Evolutionary conservation across 2,329 filamentous ascomycete species (phyloP), one percentile per base, ranked within the genome.

Genomic region (Rhexocercosporidium sp.): DNA sequence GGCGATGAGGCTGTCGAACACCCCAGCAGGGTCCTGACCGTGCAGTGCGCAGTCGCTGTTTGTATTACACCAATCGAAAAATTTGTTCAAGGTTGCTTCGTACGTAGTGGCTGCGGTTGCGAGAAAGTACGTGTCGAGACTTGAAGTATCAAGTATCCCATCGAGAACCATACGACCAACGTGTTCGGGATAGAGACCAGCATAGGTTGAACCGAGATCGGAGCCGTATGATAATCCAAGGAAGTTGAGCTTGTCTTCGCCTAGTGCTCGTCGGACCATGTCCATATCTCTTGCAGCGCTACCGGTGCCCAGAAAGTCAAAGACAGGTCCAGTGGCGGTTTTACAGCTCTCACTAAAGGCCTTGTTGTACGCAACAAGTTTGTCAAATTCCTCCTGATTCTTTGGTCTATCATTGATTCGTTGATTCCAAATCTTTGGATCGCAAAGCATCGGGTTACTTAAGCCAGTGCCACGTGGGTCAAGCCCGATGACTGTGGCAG

Each of bases 151-250:
- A 37, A 82, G 65, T 37, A 79, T 78, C 25, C 81, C 82, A 74
- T 84, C 82, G n/a, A 84, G 76, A 0, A 76, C 79, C 69, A 83
- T 77, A 2, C 78, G 74, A 7, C 82, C 72, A 62, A 83, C 75
- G 34, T 79, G 79, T 12, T 81, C 69, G 3, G 82, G 82, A 70
- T 78, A 84, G 1, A 83, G 75, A 66, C 79, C 74, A 1, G 82
- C 81, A 68, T 83, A 84, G 46, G 79, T 77, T 8, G 77, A 75
- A 25, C 80, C 82, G 18, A 84, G 74, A 69, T 81, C 79, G 1
- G 80, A 80, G 6, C 82, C 82, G 70, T 85, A 84, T 1, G 81
- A 83, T 16, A 80, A 69, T 7, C 82, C 82, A 1, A 83, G 65
- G 47, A 75, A 82, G 64, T 78, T 80, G 41, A 81, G 60, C 63